A percentile compares a stretch with the other conserved stretches of the same genome.
These are phyloP conservation scores for Cladosporium sp. DNA, from an alignment of 2,329 filamentous ascomycete species.

Conservation along the genomic window DNA sequence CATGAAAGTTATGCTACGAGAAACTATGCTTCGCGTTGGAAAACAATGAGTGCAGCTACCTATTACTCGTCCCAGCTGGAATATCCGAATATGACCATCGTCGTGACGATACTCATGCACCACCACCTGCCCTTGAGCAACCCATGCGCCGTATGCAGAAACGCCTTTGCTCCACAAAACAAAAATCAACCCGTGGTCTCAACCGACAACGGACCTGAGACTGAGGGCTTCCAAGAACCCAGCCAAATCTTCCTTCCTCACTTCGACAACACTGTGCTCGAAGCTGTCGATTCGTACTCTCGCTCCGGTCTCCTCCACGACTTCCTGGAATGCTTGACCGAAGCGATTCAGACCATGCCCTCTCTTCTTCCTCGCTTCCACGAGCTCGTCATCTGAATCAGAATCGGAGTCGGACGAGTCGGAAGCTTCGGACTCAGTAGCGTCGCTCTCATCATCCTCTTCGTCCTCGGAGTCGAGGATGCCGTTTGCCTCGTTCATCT, in stretches of 20 bases:
- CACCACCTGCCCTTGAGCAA: not conserved
- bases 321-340: slow-evolving; percentile 92
- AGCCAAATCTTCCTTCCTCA: slow-evolving; percentile 90
- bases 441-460: slow-evolving; percentile 52
- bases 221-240: slow-evolving; percentile 90
- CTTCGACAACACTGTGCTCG: slow-evolving; percentile 95
- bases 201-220: slow-evolving; percentile 78
- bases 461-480: slow-evolving; percentile 46
- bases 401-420: slow-evolving; percentile 38
- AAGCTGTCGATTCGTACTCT: slow-evolving; percentile 93
- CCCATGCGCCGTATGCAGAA: not conserved
- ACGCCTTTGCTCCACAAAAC: not conserved
- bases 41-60: slow-evolving; percentile 4
- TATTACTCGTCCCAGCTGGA: slow-evolving; percentile 5
- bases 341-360: slow-evolving; percentile 84
- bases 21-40: not conserved
- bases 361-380: slow-evolving; percentile 56
- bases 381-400: slow-evolving; percentile 50
- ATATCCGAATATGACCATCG: not conserved
- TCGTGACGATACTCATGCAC: not conserved
- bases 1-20: not conserved
- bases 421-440: slow-evolving; percentile 52
- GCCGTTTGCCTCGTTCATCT: slow-evolving; percentile 61
- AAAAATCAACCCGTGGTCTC: not conserved
- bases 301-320: slow-evolving; percentile 86